These are phyloP conservation scores for Xylaria sp. DNA, from an alignment of 2,329 filamentous ascomycete genomes.

Conservation along the genomic window DNA sequence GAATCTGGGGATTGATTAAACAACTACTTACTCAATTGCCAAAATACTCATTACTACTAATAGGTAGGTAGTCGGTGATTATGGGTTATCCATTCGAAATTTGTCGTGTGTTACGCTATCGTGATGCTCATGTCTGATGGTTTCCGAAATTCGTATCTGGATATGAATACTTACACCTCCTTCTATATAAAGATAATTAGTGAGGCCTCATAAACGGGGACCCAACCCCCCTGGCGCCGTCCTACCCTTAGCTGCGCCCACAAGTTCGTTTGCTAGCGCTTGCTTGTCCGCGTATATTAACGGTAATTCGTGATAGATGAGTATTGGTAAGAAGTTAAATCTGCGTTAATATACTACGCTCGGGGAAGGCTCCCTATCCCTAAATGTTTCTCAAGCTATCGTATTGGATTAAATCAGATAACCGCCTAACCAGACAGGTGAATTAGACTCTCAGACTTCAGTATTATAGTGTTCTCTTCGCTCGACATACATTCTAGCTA, in stretches of 20 bases:
- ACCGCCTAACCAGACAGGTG: no score
- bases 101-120: neutral
- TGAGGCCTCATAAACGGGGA: conserved; percentile 31
- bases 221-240: conserved; percentile 24
- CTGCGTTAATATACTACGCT: no score
- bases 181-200: conserved; percentile 31
- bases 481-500: no score
- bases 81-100: neutral
- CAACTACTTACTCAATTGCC: neutral
- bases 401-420: no score
- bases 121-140: neutral
- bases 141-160: conserved; percentile 21
- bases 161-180: conserved; percentile 22
- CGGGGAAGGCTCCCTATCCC: no score
- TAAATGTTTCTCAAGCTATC: no score
- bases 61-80: neutral
- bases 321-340: neutral
- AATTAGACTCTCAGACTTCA: no score
- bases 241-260: conserved; percentile 19
- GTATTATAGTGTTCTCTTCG: no score
- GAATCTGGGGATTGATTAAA: neutral
- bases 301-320: neutral
- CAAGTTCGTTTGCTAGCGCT: conserved; percentile 15
- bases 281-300: neutral
- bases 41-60: neutral